Conservation (phyloP, 345 rosid genomes). For the Crucihimalaya himalaica region DNA sequence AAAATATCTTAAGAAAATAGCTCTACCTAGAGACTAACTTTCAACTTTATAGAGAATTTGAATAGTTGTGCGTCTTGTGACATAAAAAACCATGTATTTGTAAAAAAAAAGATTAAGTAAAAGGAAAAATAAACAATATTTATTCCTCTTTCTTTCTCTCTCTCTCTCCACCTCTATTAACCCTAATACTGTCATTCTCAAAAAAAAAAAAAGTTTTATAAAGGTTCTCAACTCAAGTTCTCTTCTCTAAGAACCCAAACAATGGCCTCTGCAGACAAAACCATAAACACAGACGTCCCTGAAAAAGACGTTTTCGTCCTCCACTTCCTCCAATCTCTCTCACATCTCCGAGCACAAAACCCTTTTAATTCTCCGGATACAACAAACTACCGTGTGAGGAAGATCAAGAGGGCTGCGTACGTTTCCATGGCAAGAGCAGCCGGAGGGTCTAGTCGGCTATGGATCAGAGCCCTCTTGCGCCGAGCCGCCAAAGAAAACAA, state of each 20-base stretch:
- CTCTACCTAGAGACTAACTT: neutral
- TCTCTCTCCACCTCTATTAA: constrained; percentile 30
- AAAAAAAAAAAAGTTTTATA: constrained; percentile 17
- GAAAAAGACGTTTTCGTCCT: constrained; percentile 32
- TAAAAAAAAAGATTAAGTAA: neutral
- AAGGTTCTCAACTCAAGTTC: constrained; percentile 34
- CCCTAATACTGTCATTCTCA: constrained; percentile 33
- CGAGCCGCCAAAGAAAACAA: constrained; percentile 14
- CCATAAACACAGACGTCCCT: constrained; percentile 36
- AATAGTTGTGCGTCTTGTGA: constrained; percentile 30
- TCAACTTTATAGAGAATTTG: neutral
- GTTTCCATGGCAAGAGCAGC: constrained; percentile 42
- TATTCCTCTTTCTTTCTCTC: neutral
- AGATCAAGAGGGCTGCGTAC: constrained; percentile 44
- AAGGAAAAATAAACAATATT: neutral
- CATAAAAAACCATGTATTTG: constrained; percentile 20
- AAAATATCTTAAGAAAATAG: neutral
- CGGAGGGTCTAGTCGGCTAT: constrained; percentile 25
- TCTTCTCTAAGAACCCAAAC: constrained; percentile 28
- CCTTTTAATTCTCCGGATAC: constrained; percentile 6
- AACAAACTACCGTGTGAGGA: constrained; percentile 21
- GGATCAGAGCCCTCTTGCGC: constrained; percentile 42
- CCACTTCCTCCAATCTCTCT: constrained; percentile 39
- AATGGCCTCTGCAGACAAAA: constrained; percentile 33
- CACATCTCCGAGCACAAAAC: constrained; percentile 34